Percentiles rank a stretch among this genome's conserved stretches.
These are phyloP conservation scores for Ulota crispa DNA, from an alignment of 225 moss, liverwort and hornwort genomes.

Conservation along the genomic window DNA sequence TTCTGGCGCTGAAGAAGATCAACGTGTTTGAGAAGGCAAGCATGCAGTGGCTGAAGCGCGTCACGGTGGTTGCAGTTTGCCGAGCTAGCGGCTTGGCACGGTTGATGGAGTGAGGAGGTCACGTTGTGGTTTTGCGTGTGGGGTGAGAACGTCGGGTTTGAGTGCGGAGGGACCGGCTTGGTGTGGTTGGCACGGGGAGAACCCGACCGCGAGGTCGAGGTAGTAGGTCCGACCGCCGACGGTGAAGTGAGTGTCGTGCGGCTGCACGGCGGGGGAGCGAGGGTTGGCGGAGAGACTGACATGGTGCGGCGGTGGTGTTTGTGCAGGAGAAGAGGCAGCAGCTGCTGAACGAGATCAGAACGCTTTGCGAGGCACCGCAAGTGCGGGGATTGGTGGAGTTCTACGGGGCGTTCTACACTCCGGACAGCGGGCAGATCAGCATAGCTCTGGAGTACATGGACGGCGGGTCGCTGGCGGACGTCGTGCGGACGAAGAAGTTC, in stretches of 20 bases:
- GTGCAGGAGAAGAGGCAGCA: slow-evolving; percentile 97
- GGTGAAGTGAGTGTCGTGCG: not conserved
- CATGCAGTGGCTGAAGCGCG: slow-evolving; percentile 34
- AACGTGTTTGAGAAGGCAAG: slow-evolving; percentile 99
- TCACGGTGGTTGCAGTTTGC: slow-evolving; percentile 19
- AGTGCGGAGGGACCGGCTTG: not conserved
- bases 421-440: slow-evolving; percentile 98
- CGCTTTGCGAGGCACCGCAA: slow-evolving; percentile 92
- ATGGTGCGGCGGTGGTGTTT: slow-evolving; percentile 10
- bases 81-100: slow-evolving; percentile 12
- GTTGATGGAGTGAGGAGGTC: not conserved
- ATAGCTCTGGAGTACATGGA: slow-evolving; percentile 99
- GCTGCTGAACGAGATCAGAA: slow-evolving; percentile 96
- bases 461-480: slow-evolving; percentile 95
- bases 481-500: slow-evolving; percentile 93
- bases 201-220: not conserved
- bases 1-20: slow-evolving; percentile 98
- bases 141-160: not conserved
- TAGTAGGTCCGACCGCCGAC: not conserved
- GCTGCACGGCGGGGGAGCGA: not conserved
- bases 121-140: not conserved
- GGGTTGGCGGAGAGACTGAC: slow-evolving; percentile 22
- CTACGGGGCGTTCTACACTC: slow-evolving; percentile 98
- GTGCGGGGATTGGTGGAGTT: slow-evolving; percentile 95
- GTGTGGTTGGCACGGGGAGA: not conserved